A percentile compares a stretch with the other conserved stretches of the same genome.
These are phyloP conservation scores for Sedum album DNA, from an alignment of 164 flowering plant genomes.

Conservation along the genomic window DNA sequence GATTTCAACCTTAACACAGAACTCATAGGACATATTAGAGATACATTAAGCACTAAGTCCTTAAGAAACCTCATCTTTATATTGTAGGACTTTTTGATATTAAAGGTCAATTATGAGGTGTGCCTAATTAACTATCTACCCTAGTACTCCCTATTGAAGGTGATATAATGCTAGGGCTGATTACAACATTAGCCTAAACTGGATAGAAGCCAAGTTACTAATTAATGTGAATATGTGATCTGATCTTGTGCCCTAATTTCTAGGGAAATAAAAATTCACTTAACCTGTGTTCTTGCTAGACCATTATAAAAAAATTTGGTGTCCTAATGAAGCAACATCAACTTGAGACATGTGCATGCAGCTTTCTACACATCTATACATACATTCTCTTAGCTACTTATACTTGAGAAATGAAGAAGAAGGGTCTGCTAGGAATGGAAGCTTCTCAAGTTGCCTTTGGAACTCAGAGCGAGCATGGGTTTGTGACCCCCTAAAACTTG, in stretches of 20 bases:
- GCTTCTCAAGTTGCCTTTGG: conserved; percentile 1
- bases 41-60: not conserved
- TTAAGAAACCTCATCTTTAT: not conserved
- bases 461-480: not conserved
- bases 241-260: not conserved
- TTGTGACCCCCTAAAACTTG: not conserved
- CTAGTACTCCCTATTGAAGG: not conserved
- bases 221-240: no score
- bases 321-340: conserved; percentile 1
- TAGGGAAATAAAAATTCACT: not conserved
- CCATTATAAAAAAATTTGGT: not conserved
- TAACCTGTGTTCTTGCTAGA: not conserved
- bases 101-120: not conserved
- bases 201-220: not conserved
- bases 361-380: not conserved
- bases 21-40: not conserved
- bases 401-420: not conserved
- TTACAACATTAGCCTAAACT: not conserved
- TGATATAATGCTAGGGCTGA: not conserved
- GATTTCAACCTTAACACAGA: not conserved
- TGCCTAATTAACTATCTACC: conserved; percentile 7
- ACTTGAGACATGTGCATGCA: conserved; percentile 2
- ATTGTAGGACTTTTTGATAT: not conserved
- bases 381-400: not conserved
- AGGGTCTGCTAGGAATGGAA: not conserved